Base-by-base conservation (phyloP, 2,329 filamentous ascomycete species). In the Paecilomyces sp. region DNA sequence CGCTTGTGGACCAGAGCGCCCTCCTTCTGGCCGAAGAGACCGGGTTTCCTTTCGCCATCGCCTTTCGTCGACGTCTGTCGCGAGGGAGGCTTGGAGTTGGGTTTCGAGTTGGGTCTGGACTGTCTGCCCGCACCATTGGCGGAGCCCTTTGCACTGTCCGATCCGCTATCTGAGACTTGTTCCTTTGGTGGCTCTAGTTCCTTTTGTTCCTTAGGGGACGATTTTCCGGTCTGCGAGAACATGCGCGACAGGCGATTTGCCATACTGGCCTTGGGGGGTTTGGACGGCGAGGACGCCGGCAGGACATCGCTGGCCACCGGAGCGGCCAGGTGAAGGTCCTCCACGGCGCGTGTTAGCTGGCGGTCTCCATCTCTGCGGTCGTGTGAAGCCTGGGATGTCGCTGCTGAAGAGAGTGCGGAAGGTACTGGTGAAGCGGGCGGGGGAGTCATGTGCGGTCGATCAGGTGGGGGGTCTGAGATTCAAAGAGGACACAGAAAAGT, bases 211-310 rank as follows among this genome's bases (percentile, higher is more conserved):
- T 68, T 73, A 6, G 68, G 64, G 5, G 69, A 66, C 18, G 67
- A 65, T 62, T 74, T 77, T 13, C 74, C 74, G n/a, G 73, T 69
- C 58, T 74, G 70, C 25, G 75, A 73, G 64, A 80, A 80, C 75
- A 80, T 80, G 62, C 77, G 77, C 18, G 77, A 76, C 54, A 80
- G 66, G 55, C 76, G 76, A 63, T 72, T 67, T 55, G 77, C 72
- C 77, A 79, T 79, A 28, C 74, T 78, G 22, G 74, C 66, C 66
- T 70, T 78, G 34, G 69, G 66, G 7, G 69, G 65, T 61, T 76
- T 77, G 54, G 64, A 62, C 61, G 54, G 66, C 61, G 65, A 72
- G 59, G 64, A 67, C 24, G 65, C 54, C 62, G 74, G 68, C 58
- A 72, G 68, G 25, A 64, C 64, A 57, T 73, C 70, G 64, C 74